Evolutionary conservation across 2,329 filamentous ascomycete genomes (phyloP).

Genomic region (Leptographium lundbergii): DNA sequence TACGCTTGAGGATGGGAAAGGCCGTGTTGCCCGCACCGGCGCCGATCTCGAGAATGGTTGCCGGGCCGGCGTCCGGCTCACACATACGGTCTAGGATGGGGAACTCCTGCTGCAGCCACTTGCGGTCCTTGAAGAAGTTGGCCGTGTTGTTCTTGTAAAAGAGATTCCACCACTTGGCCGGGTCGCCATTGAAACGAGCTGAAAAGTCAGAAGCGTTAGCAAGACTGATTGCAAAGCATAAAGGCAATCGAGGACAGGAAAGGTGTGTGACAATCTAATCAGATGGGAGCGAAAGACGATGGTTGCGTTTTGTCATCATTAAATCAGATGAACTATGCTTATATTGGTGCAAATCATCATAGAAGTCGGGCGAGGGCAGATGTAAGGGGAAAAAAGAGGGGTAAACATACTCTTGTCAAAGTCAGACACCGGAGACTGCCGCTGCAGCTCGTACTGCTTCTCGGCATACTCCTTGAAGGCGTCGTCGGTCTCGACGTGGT

Average conservation of each 20-base stretch:
- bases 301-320: slow-evolving; percentile 47
- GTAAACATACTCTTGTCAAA: slow-evolving; percentile 70
- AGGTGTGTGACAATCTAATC: slow-evolving; percentile 23
- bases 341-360: slow-evolving; percentile 35
- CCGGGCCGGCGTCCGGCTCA: slow-evolving; percentile 52
- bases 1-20: slow-evolving; percentile 76
- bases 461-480: slow-evolving; percentile 77
- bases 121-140: slow-evolving; percentile 98
- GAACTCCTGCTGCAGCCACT: slow-evolving; percentile 95
- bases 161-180: slow-evolving; percentile 93
- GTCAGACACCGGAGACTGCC: slow-evolving; percentile 74
- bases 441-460: slow-evolving; percentile 73
- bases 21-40: slow-evolving; percentile 94
- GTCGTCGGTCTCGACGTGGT: slow-evolving; percentile 89
- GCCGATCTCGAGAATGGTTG: slow-evolving; percentile 75
- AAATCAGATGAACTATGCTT: slow-evolving; percentile 64
- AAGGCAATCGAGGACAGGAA: slow-evolving; percentile 6
- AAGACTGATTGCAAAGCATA: background rate
- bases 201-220: slow-evolving; percentile 8
- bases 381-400: slow-evolving; percentile 1
- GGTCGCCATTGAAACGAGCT: slow-evolving; percentile 78
- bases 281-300: slow-evolving; percentile 67
- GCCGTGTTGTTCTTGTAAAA: slow-evolving; percentile 97
- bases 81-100: slow-evolving; percentile 73
- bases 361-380: slow-evolving; percentile 13